Conservation (phyloP, 495 filamentous ascomycete species). For the Aspergillus haitiensis region DNA sequence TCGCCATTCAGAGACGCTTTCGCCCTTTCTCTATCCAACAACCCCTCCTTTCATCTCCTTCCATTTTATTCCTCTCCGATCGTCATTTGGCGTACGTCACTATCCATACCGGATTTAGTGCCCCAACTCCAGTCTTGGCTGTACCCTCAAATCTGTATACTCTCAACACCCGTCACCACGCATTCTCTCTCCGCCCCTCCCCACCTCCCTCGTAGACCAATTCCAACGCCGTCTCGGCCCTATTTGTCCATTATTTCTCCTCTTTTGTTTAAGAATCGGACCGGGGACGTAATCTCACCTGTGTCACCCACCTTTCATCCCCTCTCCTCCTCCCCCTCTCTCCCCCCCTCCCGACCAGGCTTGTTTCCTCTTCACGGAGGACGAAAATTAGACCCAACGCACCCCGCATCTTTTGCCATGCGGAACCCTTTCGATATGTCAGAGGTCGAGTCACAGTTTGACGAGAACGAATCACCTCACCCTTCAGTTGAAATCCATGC, state of each 20-base stretch:
- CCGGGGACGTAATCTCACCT: constrained; percentile 23
- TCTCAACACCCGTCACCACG: constrained; percentile 16
- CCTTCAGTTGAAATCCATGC: constrained; percentile 30
- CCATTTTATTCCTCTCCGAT: constrained; percentile 1
- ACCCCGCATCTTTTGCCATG: constrained; percentile 27
- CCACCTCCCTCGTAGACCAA: constrained; percentile 2
- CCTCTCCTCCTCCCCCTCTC: neutral
- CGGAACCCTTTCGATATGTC: constrained; percentile 45
- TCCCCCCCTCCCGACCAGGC: constrained; percentile 3
- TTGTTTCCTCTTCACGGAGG: neutral
- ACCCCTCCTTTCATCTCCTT: constrained; percentile 14
- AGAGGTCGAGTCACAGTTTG: constrained; percentile 36
- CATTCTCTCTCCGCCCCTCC: constrained; percentile 12
- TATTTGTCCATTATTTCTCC: constrained; percentile 12
- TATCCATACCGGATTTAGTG: neutral
- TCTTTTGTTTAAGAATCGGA: constrained; percentile 17
- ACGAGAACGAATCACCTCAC: constrained; percentile 31
- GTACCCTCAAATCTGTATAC: too few relatives aligned
- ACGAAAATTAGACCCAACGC: constrained; percentile 2
- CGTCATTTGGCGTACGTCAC: constrained; percentile 1
- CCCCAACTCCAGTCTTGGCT: too few relatives aligned
- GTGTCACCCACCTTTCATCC: constrained; percentile 1
- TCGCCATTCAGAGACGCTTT: constrained; percentile 16
- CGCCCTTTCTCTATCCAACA: constrained; percentile 15
- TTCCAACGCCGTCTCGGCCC: constrained; percentile 3